These are phyloP conservation scores for Botrytis sinoallii DNA, from an alignment of 2,329 filamentous ascomycete species.

Conservation along the genomic window DNA sequence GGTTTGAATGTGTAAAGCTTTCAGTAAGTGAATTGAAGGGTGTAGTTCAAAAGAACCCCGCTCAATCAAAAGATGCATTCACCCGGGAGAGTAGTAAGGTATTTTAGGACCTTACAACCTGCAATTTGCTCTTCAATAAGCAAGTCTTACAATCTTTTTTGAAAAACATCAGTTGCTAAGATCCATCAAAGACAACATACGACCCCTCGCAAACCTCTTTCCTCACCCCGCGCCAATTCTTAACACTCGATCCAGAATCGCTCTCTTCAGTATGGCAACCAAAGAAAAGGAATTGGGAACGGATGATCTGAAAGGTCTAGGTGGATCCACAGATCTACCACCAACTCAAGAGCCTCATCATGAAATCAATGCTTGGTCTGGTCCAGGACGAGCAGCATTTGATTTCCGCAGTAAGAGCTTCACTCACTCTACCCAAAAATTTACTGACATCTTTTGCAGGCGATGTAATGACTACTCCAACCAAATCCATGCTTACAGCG, in stretches of 20 bases:
- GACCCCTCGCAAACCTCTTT: background rate
- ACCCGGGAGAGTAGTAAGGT: background rate
- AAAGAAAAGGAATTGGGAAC: background rate
- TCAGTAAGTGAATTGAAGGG: background rate
- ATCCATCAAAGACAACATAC: constrained; percentile 10
- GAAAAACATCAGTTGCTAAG: constrained; percentile 4
- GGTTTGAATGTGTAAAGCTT: background rate
- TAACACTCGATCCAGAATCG: background rate
- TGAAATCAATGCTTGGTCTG: constrained; percentile 34
- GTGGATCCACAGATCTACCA: constrained; percentile 22
- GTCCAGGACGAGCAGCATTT: constrained; percentile 36
- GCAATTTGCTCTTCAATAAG: background rate
- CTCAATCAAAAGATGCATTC: background rate
- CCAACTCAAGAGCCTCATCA: constrained; percentile 18
- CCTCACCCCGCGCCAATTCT: background rate
- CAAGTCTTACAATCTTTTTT: background rate
- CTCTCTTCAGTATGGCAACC: background rate
- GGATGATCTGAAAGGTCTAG: constrained; percentile 21
- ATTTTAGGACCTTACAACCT: background rate
- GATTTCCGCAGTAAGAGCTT: constrained; percentile 37
- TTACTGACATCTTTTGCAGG: constrained; percentile 40
- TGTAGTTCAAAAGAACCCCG: background rate
- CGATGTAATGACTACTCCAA: constrained; percentile 74
- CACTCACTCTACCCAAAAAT: background rate
- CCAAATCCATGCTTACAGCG: constrained; percentile 75